phyloP scores from a whole-genome alignment of 139 green algal genomes.

The Auxenochlorella pyrenoidosa region DNA sequence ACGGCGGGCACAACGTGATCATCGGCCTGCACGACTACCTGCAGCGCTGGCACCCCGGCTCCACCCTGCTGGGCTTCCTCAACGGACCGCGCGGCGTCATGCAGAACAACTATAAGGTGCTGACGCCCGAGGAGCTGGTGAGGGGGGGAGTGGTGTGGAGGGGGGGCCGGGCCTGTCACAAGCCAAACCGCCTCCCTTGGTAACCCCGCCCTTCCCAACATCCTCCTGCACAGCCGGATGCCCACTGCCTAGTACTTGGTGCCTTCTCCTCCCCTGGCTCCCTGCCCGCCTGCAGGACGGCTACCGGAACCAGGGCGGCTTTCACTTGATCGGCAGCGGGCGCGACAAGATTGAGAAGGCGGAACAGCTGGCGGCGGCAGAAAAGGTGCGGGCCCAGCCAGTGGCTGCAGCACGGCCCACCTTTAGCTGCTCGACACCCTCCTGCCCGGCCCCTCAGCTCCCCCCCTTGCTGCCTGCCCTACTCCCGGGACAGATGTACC shows the following conservation, averaged over 20 bases:
- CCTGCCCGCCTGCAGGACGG: slow-evolving; percentile 43
- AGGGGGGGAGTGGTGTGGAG: background rate
- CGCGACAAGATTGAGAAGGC: slow-evolving; percentile 71
- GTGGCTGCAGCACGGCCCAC: no score
- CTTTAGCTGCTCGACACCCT: no score
- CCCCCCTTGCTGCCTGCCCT: background rate
- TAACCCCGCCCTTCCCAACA: no score
- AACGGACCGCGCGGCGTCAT: slow-evolving; percentile 49
- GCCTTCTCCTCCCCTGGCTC: background rate
- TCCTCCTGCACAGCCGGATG: background rate
- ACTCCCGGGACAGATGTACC: background rate
- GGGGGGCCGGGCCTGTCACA: no score
- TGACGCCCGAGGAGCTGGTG: slow-evolving; percentile 41
- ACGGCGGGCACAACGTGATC: slow-evolving; percentile 78
- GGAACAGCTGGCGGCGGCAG: slow-evolving; percentile 56
- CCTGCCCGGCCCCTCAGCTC: background rate
- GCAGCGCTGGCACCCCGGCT: slow-evolving; percentile 37
- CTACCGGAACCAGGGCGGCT: slow-evolving; percentile 75
- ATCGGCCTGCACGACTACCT: slow-evolving; percentile 68
- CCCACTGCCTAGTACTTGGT: no score
- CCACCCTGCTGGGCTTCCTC: slow-evolving; percentile 55
- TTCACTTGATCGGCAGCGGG: slow-evolving; percentile 73
- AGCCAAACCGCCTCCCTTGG: no score
- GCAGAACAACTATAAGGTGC: slow-evolving; percentile 14
- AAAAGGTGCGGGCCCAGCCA: background rate